Base-by-base conservation (phyloP, 345 rosid genomes). In the Boechera retrofracta region DNA sequence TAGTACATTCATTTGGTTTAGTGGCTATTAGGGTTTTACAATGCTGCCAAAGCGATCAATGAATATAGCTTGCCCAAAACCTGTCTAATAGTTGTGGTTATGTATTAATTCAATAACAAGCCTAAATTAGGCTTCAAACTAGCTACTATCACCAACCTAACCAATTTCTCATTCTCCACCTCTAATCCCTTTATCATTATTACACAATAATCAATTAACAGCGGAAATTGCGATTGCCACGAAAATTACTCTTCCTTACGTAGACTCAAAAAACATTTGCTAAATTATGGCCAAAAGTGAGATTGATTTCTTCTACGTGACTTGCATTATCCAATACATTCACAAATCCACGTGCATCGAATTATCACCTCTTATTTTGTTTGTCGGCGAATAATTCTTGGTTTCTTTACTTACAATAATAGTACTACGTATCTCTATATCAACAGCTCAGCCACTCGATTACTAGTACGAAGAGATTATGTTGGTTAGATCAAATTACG, bases 41-140 rank as follows among this genome's bases (percentile, higher is more conserved):
- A 49, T 51, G 29, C 60, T 69, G 57, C 64, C 64, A 60, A 60
- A 52, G 29, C 9, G 31, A 60, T 41, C 36, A 59, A 16, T 48
- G 13, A 68, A n/a, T 52, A 61, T 29, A 13, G 10, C 7, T 57
- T 68, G 55, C 60, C 75, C 49, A 39, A 42, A 51, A 21, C 10
- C 24, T 33, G 16, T 68, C 48, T 31, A 49, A 60, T 74, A 35
- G 62, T 75, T 35, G 33, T 21, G 21, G 55, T 61, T 61, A 41
- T 67, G 67, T 48, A 36, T 53, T 41, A 68, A 10, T 60, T 38
- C 1, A 71, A 16, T 55, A 28, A 47, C 13, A 63, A 11, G 63
- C 77, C 77, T 78, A 66, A 78, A 15, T 78, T 72, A 78, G 81
- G 77, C 63, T 78, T 65, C 42, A 51, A 49, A 39, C 57, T 72